These are phyloP conservation scores for Coemansia sp. DNA, from an alignment of 192 early-diverging fungal genomes.

Conservation along the genomic window DNA sequence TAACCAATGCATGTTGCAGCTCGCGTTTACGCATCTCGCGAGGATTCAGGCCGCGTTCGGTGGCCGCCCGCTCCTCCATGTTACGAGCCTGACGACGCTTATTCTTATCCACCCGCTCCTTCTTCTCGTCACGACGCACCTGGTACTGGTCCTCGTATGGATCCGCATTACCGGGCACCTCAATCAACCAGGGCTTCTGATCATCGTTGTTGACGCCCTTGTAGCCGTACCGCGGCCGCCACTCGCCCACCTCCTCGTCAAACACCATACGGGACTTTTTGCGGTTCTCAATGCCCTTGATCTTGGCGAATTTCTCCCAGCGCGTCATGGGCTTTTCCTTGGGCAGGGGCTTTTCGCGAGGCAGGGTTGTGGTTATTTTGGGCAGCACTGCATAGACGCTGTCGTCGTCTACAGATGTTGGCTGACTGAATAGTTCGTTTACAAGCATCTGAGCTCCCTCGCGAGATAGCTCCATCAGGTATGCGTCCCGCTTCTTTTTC, in stretches of 20 bases:
- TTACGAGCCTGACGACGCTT: slow-evolving; percentile 83
- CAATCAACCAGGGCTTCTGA: slow-evolving; percentile 87
- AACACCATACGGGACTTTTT: slow-evolving; percentile 81
- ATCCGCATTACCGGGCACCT: slow-evolving; percentile 81
- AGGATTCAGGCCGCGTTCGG: slow-evolving; percentile 55
- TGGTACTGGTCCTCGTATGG: slow-evolving; percentile 86
- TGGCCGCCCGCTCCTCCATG: slow-evolving; percentile 70
- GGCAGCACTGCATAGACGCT: slow-evolving; percentile 82
- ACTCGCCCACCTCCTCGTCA: slow-evolving; percentile 81
- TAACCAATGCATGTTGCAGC: slow-evolving; percentile 67
- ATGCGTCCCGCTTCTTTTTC: slow-evolving; percentile 49
- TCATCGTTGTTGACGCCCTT: slow-evolving; percentile 73
- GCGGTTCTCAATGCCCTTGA: slow-evolving; percentile 87
- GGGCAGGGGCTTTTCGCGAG: slow-evolving; percentile 91
- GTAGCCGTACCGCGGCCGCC: slow-evolving; percentile 89
- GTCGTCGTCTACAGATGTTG: slow-evolving; percentile 62
- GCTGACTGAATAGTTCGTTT: slow-evolving; percentile 85
- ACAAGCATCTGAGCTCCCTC: slow-evolving; percentile 83
- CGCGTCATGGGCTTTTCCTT: slow-evolving; percentile 86
- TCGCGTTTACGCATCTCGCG: slow-evolving; percentile 67
- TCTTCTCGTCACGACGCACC: slow-evolving; percentile 77
- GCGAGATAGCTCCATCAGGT: slow-evolving; percentile 66
- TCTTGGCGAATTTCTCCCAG: slow-evolving; percentile 98
- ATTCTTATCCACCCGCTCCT: slow-evolving; percentile 86
- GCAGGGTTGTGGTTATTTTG: slow-evolving; percentile 60